Evolutionary conservation across 768 basidiomycete genomes (phyloP), one percentile per base, ranked within the genome.

Genomic region (Xanthoconium stramineum): DNA sequence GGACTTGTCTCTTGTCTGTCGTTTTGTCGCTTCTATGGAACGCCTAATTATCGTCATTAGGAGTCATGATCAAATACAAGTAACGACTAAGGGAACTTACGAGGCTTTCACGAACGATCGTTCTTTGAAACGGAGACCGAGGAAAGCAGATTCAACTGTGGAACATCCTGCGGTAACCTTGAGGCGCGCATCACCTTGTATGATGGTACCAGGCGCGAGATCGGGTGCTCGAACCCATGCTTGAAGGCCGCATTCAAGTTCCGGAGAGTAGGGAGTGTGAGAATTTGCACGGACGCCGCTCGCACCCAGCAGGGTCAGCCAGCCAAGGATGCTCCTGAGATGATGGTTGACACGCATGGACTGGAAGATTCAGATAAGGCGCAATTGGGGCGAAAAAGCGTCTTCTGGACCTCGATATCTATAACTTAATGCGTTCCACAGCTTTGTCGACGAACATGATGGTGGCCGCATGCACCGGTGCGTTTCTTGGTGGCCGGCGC

Each of bases 51-150:
- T 3, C 37, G 47, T 57, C 37, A 15, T 36, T n/a, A 24, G 24
- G 24, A 24, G 19, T 30, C 52, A 20, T n/a, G 20, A 20, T 32
- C 50, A 29, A 4, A 43, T 9, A 30, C 8, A 29, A 45, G 36
- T 39, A 43, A 20, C 14, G 33, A 29, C 9, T 20, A 10, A 53
- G 29, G 10, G n/a, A 30, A 43, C 43, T 33, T 17, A 55, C 44
- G 44, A 46, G 6, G 32, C 38, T 30, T 55, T 55, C 10, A 47
- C 53, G 10, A 56, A 56, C 2, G 56, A 30, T 10, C 43, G 32
- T 46, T 49, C 42, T 20, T 57, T 49, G 40, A 57, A 38, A 32
- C 40, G 42, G 14, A 47, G 38, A 20, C 45, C 53, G 8, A 47
- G 35, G 15, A 32, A 47, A 11, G 46, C 53, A 1, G 56, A 47